Conservation (phyloP, 1,139 yeast species). For the Nakaseomyces sp. region DNA sequence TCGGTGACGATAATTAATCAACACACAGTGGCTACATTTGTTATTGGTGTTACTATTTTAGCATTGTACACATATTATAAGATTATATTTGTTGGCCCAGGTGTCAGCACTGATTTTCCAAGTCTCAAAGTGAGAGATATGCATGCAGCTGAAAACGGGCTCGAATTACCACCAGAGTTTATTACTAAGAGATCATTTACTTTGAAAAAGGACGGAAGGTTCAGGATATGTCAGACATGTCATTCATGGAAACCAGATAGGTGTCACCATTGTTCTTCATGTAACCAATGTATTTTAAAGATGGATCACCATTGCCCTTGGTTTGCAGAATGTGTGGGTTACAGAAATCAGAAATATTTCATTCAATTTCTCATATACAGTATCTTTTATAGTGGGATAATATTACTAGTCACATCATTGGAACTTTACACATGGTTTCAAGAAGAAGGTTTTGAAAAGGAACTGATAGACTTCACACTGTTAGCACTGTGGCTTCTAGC, state of each 20-base stretch:
- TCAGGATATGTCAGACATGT: conserved; percentile 65
- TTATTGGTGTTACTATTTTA: conserved; percentile 9
- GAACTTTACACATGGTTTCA: conserved; percentile 46
- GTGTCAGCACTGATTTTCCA: conserved; percentile 47
- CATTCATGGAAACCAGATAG: conserved; percentile 88
- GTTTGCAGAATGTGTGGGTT: conserved; percentile 88
- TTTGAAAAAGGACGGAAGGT: conserved; percentile 37
- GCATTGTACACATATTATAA: conserved; percentile 42
- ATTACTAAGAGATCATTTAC: conserved; percentile 33
- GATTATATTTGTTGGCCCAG: conserved; percentile 54
- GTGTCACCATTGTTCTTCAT: conserved; percentile 77
- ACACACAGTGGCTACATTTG: conserved; percentile 4
- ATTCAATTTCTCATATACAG: conserved; percentile 63
- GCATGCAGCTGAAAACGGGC: conserved; percentile 26
- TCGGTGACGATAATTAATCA: conserved; percentile 14
- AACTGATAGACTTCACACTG: conserved; percentile 49
- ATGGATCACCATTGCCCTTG: conserved; percentile 98
- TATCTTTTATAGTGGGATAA: conserved; percentile 40
- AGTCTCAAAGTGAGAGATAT: conserved; percentile 33
- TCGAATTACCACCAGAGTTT: conserved; percentile 35
- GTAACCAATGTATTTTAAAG: conserved; percentile 59
- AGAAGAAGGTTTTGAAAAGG: conserved; percentile 34
- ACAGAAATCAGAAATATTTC: conserved; percentile 67
- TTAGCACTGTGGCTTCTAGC: conserved; percentile 53
- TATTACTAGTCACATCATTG: conserved; percentile 34